Evolutionary conservation across 805 yeast species (phyloP), one percentile per base, ranked within the genome.

Genomic region (Candida ulmi): DNA sequence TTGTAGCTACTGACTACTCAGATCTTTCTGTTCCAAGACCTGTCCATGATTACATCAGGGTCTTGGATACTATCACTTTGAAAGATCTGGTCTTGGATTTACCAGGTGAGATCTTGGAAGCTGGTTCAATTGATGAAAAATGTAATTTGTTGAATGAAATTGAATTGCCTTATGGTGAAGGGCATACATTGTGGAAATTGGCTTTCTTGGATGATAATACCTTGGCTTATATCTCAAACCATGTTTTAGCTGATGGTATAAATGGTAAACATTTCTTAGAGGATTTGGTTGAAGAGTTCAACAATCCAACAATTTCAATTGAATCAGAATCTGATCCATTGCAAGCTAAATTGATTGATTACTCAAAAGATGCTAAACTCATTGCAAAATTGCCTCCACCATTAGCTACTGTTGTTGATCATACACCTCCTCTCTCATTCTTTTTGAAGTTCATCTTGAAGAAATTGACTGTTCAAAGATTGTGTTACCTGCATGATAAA

Each of bases 231-330:
- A 21, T 52, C 9, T 41, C 50, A 8, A 51, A 49, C 33, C 57
- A 52, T 35, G 44, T 43, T 31, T 30, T 51, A 11, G 37, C 52
- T 9, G 57, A 52, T 33, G 57, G 54, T 11, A 35, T 42, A 2
- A 32, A 44, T 23, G 52, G 45, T 3, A 46, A 41, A 36, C 28
- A 39, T 34, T 33, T 51, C 9, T 21, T 46, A 11, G 40, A 41
- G 17, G 51, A 48, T 29, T 29, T 52, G n/a, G 37, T 36, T 18
- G 11, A n/a, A 3, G 35, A 39, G 25, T 29, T 47, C 17, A 46
- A 46, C 30, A 8, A 17, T 4, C n/a, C n/a, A 11, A 23, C n/a
- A 13, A 17, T 11, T 13, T 8, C 16, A 18, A 17, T 12, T 24
- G 12, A 25, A 4, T 1, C n/a, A 3, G 17, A 18, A 11, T n/a